phyloP scores from a whole-genome alignment of 2,329 filamentous ascomycete species.

The Nectriaceae sp. region DNA sequence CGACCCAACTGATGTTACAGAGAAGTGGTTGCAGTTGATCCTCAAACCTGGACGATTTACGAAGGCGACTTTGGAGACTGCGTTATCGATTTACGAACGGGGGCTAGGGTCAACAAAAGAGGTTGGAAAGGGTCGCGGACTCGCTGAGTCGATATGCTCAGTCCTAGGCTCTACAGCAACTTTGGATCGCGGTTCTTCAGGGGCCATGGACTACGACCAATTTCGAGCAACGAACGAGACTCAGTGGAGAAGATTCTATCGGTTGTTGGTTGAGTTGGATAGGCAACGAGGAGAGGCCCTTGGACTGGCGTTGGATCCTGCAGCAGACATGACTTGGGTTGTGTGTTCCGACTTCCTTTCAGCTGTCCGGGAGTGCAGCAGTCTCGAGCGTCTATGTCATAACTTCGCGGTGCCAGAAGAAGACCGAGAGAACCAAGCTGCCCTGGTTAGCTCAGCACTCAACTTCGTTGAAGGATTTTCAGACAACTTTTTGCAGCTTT shows the following conservation, averaged over 20 bases:
- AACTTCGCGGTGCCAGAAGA: constrained; percentile 61
- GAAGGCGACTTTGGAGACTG: constrained; percentile 77
- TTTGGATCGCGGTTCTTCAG: constrained; percentile 61
- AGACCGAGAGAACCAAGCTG: constrained; percentile 55
- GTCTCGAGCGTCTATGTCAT: constrained; percentile 72
- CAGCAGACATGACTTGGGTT: constrained; percentile 76
- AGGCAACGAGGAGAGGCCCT: constrained; percentile 82
- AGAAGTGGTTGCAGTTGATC: constrained; percentile 85
- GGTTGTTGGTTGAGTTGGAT: constrained; percentile 82
- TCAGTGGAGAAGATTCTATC: constrained; percentile 90
- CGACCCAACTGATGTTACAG: constrained; percentile 70
- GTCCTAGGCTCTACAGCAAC: constrained; percentile 70
- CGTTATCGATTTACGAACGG: constrained; percentile 78
- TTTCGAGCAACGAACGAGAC: constrained; percentile 74
- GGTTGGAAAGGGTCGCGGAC: constrained; percentile 50
- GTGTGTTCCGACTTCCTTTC: constrained; percentile 81
- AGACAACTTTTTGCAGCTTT: constrained; percentile 67
- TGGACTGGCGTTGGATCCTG: constrained; percentile 72
- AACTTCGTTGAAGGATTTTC: constrained; percentile 72
- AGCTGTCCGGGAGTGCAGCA: constrained; percentile 76
- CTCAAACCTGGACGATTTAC: constrained; percentile 84
- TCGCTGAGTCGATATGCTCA: constrained; percentile 76
- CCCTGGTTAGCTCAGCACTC: constrained; percentile 69
- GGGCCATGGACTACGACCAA: constrained; percentile 72
- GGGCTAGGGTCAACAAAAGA: constrained; percentile 46